Conservation (phyloP, 768 basidiomycete genomes). For the Trichaptum fuscoviolaceum region DNA sequence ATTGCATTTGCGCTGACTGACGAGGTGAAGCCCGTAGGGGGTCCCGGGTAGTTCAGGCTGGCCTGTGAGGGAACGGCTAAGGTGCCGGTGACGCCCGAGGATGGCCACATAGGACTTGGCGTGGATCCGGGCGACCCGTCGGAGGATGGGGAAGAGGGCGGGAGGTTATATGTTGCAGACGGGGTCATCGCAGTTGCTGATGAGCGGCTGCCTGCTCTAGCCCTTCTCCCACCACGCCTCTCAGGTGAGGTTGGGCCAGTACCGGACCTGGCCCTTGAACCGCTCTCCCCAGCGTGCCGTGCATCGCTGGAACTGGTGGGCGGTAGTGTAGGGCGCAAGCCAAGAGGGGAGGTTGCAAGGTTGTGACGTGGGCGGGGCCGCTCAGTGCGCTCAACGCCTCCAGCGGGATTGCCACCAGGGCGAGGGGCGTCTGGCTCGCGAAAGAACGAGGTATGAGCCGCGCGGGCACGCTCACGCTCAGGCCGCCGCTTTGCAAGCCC, state of each 20-base stretch:
- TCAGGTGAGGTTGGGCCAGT: not conserved
- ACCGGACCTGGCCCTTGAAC: not conserved
- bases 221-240: not conserved
- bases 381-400: not conserved
- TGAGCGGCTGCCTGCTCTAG: not conserved
- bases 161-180: not conserved
- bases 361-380: not conserved
- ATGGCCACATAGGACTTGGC: not conserved
- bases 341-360: not conserved
- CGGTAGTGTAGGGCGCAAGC: not conserved
- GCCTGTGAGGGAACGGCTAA: not conserved
- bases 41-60: not conserved
- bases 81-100: not conserved
- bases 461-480: not conserved
- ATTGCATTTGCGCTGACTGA: not conserved
- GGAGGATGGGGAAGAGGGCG: not conserved
- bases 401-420: not conserved
- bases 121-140: not conserved
- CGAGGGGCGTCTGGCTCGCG: not conserved
- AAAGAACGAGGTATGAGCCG: constrained; percentile 3
- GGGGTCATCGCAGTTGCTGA: not conserved
- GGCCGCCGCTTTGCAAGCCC: constrained; percentile 1
- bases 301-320: not conserved
- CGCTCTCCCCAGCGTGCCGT: not conserved
- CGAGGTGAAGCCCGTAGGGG: not conserved